Percentiles rank a stretch among this genome's conserved stretches.
Evolutionary conservation across 345 rosid species (phyloP).

Genomic region (Dipteronia dyeriana): DNA sequence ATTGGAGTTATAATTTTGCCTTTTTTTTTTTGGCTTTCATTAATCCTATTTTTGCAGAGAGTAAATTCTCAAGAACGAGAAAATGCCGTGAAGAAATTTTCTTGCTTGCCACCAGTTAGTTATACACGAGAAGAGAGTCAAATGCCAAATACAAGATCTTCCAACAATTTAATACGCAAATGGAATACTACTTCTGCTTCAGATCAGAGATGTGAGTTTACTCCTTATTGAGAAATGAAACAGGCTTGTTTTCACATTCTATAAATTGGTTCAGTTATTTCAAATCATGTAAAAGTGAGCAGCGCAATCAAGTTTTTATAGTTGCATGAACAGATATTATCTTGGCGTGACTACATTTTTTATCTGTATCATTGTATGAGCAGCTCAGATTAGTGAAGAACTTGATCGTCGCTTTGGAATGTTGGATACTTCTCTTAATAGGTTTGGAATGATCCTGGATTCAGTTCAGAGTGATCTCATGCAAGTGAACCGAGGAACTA

Average conservation of each 20-base stretch:
- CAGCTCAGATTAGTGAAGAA: constrained; percentile 73
- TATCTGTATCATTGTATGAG: constrained; percentile 15
- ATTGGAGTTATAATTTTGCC: neutral
- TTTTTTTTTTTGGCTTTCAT: constrained; percentile 8
- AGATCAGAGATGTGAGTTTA: constrained; percentile 54
- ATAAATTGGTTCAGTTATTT: no score
- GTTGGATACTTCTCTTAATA: constrained; percentile 77
- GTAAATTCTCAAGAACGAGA: constrained; percentile 73
- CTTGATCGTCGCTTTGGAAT: constrained; percentile 66
- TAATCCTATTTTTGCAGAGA: constrained; percentile 49
- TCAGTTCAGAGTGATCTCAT: constrained; percentile 81
- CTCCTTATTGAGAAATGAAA: neutral
- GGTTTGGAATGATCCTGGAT: constrained; percentile 75
- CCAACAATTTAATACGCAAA: constrained; percentile 47
- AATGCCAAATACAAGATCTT: constrained; percentile 55
- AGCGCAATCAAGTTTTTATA: no score
- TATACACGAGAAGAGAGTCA: constrained; percentile 63
- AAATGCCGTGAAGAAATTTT: constrained; percentile 46
- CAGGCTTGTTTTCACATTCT: no score
- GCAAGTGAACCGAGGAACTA: constrained; percentile 81
- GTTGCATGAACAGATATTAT: neutral
- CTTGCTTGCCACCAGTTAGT: constrained; percentile 51
- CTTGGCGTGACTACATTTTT: constrained; percentile 6
- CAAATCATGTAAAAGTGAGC: no score
- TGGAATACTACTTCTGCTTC: constrained; percentile 55